Base-by-base conservation (phyloP, 352 stramenopile genomes). In the Phytophthora tubulina region DNA sequence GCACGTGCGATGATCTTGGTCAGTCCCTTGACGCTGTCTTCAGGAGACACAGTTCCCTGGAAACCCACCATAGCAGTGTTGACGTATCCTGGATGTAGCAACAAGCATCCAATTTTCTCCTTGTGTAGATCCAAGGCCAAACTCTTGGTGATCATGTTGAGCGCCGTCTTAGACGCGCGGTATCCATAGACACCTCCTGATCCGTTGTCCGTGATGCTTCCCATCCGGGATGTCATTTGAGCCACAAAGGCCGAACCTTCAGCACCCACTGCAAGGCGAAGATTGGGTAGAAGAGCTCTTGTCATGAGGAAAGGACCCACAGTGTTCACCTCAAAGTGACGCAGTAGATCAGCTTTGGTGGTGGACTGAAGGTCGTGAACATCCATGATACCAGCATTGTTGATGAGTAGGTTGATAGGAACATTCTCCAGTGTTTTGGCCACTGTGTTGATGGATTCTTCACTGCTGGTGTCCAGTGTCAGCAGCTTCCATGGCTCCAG, bases 101-200 rank as follows among this genome's bases (percentile, higher is more conserved):
- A 44, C 53, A 91, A 53, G 48, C 72, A 84, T 9, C 75, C 77
- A 15, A 93, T 91, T 30, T 85, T 87, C 3, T 89, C 75, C 8
- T 60, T 45, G 44, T 74, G 48, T 11, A 93, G 67, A 35, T 90
- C 84, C 3, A 87, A 6, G 0, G 79, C 57, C 15, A 93, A 61
- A 45, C 76, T 82, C 73, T 83, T 90, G 21, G 70, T 81, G 50
- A 91, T 63, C 76, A 91, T 94, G 72, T 96, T 96, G 48, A 94
- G 77, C 31, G 89, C 86, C 21, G 83, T 79, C 72, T 96, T 95
- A 46, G 84, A 93, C 53, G 90, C 78, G 30, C 86, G 78, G 65
- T 97, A 95, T 44, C 79, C 88, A 55, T 95, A 94, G 59, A 77
- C 62, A 0, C 66, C 70, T 3, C 74, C 60, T n/a, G 78, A 72